Base-by-base conservation (phyloP, 164 flowering plant species). In the Stephania yunnanensis region DNA sequence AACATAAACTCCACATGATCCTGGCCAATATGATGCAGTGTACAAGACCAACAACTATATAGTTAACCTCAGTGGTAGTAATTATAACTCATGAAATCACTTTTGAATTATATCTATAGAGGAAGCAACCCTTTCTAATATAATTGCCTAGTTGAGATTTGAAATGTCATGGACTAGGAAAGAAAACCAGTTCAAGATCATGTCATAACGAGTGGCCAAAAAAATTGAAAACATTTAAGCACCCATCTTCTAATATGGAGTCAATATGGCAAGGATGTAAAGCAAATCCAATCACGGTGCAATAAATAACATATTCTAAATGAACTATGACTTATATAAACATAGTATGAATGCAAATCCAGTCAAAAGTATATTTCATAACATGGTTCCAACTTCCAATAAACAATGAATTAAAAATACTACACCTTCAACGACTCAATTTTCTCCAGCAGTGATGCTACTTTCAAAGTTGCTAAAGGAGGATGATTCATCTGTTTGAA, bases 391-490 rank as follows among this genome's bases (percentile, higher is more conserved):
- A 36, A 10, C 5, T 36, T 36, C 42, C 42, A 36, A 10, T 19
- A 7, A 11, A 29, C 10, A 1, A 30, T 10, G 19, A 64, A 55
- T 64, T 15, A 45, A 25, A 22, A 46, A 29, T 12, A 48, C 45
- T 68, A 63, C 87, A 95, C 99, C 97, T 91, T 95, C 81, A 95
- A 76, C 68, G 91, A 66, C 42, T 69, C 83, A 76, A 95, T 92
- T 78, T 87, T 86, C 83, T 87, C 89, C 72, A 95, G 77, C 87
- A 86, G 22, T 19, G 86, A 70, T 73, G 97, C 80, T 25, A 93
- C 75, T 83, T 88, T 91, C 71, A 89, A 55, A 7, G 90, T 82
- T 73, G 78, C 64, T 46, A 93, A 30, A 42, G 99, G 98, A 75
- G 83, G 85, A 86, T 82, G 81, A 77, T 69, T 61, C 45, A 81